These are phyloP conservation scores for Ceratocystis cacaofunesta DNA, from an alignment of 2,329 filamentous ascomycete species.

Conservation along the genomic window DNA sequence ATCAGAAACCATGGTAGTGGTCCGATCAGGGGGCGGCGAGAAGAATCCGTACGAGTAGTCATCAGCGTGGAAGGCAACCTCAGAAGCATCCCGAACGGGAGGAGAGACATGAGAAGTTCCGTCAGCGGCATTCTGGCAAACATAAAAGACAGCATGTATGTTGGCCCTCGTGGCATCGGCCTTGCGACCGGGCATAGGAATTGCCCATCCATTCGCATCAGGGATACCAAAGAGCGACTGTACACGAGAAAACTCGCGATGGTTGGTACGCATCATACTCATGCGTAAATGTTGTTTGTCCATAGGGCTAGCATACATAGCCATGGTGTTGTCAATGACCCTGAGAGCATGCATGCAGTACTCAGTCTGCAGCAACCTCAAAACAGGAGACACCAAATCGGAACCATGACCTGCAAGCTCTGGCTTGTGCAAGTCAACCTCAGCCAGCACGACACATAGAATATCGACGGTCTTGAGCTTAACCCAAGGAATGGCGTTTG, in stretches of 20 bases:
- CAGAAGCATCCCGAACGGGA: slow-evolving; percentile 73
- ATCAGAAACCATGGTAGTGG: slow-evolving; percentile 87
- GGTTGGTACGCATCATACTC: slow-evolving; percentile 87
- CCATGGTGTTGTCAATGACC: slow-evolving; percentile 89
- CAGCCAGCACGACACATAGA: slow-evolving; percentile 67
- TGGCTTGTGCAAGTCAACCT: slow-evolving; percentile 82
- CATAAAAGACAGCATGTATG: slow-evolving; percentile 92
- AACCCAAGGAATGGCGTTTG: slow-evolving; percentile 78
- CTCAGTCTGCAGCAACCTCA: slow-evolving; percentile 80
- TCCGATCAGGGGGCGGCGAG: slow-evolving; percentile 56
- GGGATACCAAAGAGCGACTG: slow-evolving; percentile 94
- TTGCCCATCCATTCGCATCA: slow-evolving; percentile 89
- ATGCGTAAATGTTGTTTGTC: slow-evolving; percentile 90
- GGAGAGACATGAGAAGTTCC: slow-evolving; percentile 34
- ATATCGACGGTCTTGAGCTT: slow-evolving; percentile 88
- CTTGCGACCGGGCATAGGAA: slow-evolving; percentile 81
- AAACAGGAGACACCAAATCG: slow-evolving; percentile 82
- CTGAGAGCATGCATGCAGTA: slow-evolving; percentile 84
- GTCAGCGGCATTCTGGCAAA: slow-evolving; percentile 54
- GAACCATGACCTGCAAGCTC: slow-evolving; percentile 85
- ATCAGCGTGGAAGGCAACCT: slow-evolving; percentile 84
- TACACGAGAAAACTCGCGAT: slow-evolving; percentile 88
- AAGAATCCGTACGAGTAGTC: slow-evolving; percentile 74
- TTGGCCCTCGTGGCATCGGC: slow-evolving; percentile 76
- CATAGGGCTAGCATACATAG: slow-evolving; percentile 79